A percentile compares a stretch with the other conserved stretches of the same genome.
These are phyloP conservation scores for Penicillium flavigenum DNA, from an alignment of 495 filamentous ascomycete species.

Conservation along the genomic window DNA sequence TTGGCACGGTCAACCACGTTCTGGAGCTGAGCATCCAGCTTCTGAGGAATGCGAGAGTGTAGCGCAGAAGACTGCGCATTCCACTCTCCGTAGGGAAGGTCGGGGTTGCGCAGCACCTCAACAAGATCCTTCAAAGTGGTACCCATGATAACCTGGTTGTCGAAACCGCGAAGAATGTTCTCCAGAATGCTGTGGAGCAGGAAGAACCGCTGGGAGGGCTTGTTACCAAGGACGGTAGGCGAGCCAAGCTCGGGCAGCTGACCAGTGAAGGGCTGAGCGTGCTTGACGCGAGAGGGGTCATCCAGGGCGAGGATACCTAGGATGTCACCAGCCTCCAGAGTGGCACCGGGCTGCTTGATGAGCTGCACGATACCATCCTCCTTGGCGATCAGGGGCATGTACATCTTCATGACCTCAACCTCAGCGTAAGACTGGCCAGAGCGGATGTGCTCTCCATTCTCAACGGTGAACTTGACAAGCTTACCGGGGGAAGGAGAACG, in stretches of 20 bases:
- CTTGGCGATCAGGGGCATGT: constrained; percentile 96
- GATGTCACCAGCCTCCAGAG: constrained; percentile 97
- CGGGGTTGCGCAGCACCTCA: constrained; percentile 81
- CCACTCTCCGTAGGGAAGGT: constrained; percentile 96
- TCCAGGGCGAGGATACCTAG: constrained; percentile 96
- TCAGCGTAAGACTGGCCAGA: constrained; percentile 94
- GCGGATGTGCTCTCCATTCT: constrained; percentile 92
- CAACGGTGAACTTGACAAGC: constrained; percentile 96
- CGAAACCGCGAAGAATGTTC: constrained; percentile 90
- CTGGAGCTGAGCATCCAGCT: constrained; percentile 76
- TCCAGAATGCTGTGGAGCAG: constrained; percentile 73
- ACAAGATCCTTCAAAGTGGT: constrained; percentile 84
- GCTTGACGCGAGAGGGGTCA: constrained; percentile 94
- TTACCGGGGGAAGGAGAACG: constrained; percentile 95
- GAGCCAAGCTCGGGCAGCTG: constrained; percentile 85
- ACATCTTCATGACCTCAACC: constrained; percentile 99
- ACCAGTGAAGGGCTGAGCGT: constrained; percentile 92
- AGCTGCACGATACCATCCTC: constrained; percentile 97
- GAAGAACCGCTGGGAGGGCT: constrained; percentile 85
- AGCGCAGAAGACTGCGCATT: constrained; percentile 91
- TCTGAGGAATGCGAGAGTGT: constrained; percentile 93
- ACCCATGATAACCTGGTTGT: constrained; percentile 97
- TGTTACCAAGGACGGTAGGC: constrained; percentile 83
- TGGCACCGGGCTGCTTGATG: constrained; percentile 98
- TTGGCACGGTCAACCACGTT: constrained; percentile 82